phyloP scores from a whole-genome alignment of 2,329 filamentous ascomycete species.

The Fusarium burgessii region DNA sequence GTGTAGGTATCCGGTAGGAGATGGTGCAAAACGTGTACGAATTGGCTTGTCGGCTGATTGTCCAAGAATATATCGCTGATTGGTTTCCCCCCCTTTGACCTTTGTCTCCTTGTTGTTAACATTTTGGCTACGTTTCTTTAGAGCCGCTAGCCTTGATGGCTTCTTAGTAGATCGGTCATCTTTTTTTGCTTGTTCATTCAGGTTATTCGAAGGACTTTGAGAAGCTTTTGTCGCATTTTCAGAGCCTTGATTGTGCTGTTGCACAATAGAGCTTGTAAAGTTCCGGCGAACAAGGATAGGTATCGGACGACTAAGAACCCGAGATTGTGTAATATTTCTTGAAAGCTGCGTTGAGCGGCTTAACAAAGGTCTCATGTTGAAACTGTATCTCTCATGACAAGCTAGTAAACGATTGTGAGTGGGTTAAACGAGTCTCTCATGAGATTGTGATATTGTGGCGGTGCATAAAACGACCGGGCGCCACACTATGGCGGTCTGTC shows the following conservation, averaged over 20 bases:
- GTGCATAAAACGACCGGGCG: slow-evolving; percentile 18
- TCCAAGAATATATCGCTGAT: slow-evolving; percentile 50
- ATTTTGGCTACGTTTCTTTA: slow-evolving; percentile 38
- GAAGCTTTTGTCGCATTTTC: not conserved
- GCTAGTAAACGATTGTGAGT: slow-evolving; percentile 17
- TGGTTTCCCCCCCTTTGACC: slow-evolving; percentile 1
- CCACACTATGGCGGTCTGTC: slow-evolving; percentile 28
- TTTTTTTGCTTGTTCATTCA: not conserved
- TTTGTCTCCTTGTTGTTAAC: not conserved
- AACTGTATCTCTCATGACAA: slow-evolving; percentile 36
- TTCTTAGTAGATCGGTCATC: slow-evolving; percentile 2
- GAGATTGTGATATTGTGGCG: slow-evolving; percentile 29
- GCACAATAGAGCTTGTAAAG: slow-evolving; percentile 28
- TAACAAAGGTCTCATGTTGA: slow-evolving; percentile 37
- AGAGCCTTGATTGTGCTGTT: slow-evolving; percentile 19
- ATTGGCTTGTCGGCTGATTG: slow-evolving; percentile 66
- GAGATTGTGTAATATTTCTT: slow-evolving; percentile 5
- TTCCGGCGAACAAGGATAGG: slow-evolving; percentile 9
- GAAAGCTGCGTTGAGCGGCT: slow-evolving; percentile 31
- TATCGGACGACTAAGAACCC: not conserved
- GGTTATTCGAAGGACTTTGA: not conserved
- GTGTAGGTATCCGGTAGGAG: slow-evolving; percentile 93
- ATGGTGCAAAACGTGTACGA: slow-evolving; percentile 86
- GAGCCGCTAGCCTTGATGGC: slow-evolving; percentile 38
- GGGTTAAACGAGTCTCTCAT: slow-evolving; percentile 30